These are phyloP conservation scores for Aspergillus fijiensis DNA, from an alignment of 2,329 filamentous ascomycete species.

Conservation along the genomic window DNA sequence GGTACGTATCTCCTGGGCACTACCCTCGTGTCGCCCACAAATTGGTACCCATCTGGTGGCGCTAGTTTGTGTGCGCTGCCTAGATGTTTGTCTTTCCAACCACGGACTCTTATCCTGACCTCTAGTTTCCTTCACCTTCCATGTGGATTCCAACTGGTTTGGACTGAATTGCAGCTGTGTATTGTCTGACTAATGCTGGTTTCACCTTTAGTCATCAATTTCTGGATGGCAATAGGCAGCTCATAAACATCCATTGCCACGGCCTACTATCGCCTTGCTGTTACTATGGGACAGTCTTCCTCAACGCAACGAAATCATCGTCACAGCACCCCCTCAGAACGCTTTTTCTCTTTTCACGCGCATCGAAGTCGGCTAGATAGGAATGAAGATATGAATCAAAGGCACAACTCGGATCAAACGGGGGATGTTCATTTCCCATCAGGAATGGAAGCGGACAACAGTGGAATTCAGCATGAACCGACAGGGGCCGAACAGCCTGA, in stretches of 20 bases:
- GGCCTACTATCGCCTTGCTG: constrained; percentile 19
- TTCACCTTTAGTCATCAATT: constrained; percentile 23
- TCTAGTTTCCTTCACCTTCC: neutral
- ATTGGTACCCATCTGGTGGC: constrained; percentile 2
- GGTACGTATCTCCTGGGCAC: constrained; percentile 14
- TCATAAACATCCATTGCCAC: constrained; percentile 26
- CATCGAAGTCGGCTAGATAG: constrained; percentile 26
- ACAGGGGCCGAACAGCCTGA: constrained; percentile 14
- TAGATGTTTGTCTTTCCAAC: constrained; percentile 9
- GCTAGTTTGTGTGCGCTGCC: constrained; percentile 7
- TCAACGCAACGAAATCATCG: constrained; percentile 41
- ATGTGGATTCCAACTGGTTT: neutral
- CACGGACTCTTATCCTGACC: constrained; percentile 1
- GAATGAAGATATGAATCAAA: constrained; percentile 38
- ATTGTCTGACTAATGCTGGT: constrained; percentile 22
- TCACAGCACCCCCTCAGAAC: constrained; percentile 27
- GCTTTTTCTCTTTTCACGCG: constrained; percentile 21
- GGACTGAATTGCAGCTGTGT: constrained; percentile 3
- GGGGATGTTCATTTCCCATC: constrained; percentile 22
- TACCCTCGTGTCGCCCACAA: neutral
- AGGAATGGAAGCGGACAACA: constrained; percentile 16
- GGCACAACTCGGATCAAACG: constrained; percentile 28
- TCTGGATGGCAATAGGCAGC: constrained; percentile 32
- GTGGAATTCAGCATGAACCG: constrained; percentile 16
- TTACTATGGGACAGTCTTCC: constrained; percentile 47